These are phyloP conservation scores for Lojkania enalia DNA, from an alignment of 2,329 filamentous ascomycete genomes.

Conservation along the genomic window DNA sequence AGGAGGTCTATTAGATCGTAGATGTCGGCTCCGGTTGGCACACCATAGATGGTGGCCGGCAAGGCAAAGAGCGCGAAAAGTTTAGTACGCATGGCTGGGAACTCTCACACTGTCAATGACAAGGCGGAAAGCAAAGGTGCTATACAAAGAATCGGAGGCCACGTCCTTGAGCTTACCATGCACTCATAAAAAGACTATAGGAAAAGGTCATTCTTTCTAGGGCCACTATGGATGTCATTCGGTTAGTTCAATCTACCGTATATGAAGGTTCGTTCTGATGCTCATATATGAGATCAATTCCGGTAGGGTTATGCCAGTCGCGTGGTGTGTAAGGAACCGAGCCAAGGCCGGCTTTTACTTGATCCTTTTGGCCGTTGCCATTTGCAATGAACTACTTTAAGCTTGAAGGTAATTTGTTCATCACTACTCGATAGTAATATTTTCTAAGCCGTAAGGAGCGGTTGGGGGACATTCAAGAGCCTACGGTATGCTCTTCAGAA, in stretches of 20 bases:
- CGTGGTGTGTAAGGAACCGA: constrained; percentile 6
- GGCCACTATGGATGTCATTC: constrained; percentile 6
- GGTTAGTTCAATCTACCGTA: constrained; percentile 14
- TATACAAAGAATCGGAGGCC: background rate
- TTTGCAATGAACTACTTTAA: background rate
- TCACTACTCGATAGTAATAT: too few species aligned
- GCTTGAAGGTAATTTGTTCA: background rate
- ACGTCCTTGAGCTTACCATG: too few species aligned
- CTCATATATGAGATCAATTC: too few species aligned
- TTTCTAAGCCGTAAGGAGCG: too few species aligned
- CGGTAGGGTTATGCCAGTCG: constrained; percentile 6
- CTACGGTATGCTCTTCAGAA: too few species aligned
- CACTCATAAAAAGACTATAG: too few species aligned
- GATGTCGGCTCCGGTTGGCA: constrained; percentile 8
- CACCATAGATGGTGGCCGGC: constrained; percentile 10
- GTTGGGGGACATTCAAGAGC: too few species aligned
- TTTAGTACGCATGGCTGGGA: constrained; percentile 21
- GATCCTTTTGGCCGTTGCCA: constrained; percentile 11
- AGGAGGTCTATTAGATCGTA: constrained; percentile 16
- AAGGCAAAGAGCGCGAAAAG: constrained; percentile 12
- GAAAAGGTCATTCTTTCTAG: background rate
- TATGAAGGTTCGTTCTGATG: constrained; percentile 11
- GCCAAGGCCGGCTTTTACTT: constrained; percentile 11
- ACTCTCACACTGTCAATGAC: too few species aligned
- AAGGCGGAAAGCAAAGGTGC: background rate